Conservation (phyloP, 441 rosid genomes). For the Lepidium campestre region DNA sequence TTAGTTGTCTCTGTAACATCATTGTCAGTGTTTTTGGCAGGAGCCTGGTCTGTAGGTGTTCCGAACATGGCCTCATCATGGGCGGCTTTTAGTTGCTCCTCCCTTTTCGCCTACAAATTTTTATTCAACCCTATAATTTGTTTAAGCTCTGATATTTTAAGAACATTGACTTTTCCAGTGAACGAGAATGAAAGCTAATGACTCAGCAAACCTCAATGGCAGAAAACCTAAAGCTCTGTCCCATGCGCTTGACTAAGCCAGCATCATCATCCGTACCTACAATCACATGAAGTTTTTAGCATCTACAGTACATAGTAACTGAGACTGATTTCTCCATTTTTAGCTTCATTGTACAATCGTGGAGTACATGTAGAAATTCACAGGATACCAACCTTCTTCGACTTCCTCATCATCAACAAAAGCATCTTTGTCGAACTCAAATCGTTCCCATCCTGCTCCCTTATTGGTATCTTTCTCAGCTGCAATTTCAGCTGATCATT, state of each 20-base stretch:
- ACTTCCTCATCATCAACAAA: conserved; percentile 86
- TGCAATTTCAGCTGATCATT: conserved; percentile 26
- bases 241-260: conserved; percentile 70
- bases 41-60: conserved; percentile 29
- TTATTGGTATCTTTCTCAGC: conserved; percentile 66
- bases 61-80: conserved; percentile 98
- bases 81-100: conserved; percentile 66
- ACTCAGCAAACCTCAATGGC: conserved; percentile 58
- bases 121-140: neutral
- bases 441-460: conserved; percentile 87
- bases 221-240: conserved; percentile 80
- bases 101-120: conserved; percentile 52
- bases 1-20: conserved; percentile 31
- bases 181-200: neutral
- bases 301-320: neutral
- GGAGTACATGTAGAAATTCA: neutral
- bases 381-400: conserved; percentile 46
- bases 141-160: neutral
- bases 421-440: conserved; percentile 83
- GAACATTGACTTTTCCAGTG: neutral
- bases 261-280: conserved; percentile 84
- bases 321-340: neutral
- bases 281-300: neutral
- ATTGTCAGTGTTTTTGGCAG: conserved; percentile 17
- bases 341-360: neutral